These are phyloP conservation scores for Penicillium lagena DNA, from an alignment of 495 filamentous ascomycete species.

Conservation along the genomic window DNA sequence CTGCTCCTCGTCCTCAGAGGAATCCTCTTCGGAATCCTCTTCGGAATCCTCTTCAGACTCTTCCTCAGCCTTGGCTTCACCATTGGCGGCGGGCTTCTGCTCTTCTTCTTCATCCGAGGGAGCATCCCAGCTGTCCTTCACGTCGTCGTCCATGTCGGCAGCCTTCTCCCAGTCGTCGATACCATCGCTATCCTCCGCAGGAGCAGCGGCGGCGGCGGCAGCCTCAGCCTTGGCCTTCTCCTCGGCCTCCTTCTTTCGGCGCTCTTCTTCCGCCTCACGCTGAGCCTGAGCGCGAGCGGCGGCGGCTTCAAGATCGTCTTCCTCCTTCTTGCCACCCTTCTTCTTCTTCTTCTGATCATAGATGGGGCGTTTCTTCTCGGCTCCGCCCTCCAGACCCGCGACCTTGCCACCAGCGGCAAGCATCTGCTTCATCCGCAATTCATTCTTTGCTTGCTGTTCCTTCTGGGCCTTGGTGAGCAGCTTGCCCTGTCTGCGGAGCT, in stretches of 20 bases:
- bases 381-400: slow-evolving; percentile 57
- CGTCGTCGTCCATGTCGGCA: slow-evolving; percentile 66
- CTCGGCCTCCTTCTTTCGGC: slow-evolving; percentile 56
- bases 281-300: slow-evolving; percentile 54
- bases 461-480: slow-evolving; percentile 91
- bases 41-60: slow-evolving; percentile 41
- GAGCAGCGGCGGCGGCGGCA: slow-evolving; percentile 50
- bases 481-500: slow-evolving; percentile 92
- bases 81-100: slow-evolving; percentile 28
- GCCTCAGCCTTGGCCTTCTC: slow-evolving; percentile 59
- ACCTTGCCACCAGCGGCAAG: slow-evolving; percentile 74
- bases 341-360: slow-evolving; percentile 71
- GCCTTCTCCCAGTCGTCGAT: slow-evolving; percentile 87
- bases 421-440: slow-evolving; percentile 91
- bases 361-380: slow-evolving; percentile 69
- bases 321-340: slow-evolving; percentile 65
- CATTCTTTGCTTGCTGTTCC: slow-evolving; percentile 74
- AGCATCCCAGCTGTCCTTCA: slow-evolving; percentile 96
- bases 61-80: slow-evolving; percentile 21
- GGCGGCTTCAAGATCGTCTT: slow-evolving; percentile 64
- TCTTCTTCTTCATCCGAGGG: slow-evolving; percentile 71
- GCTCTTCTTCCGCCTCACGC: slow-evolving; percentile 63
- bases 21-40: slow-evolving; percentile 47
- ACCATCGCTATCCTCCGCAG: slow-evolving; percentile 51
- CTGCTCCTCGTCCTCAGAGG: slow-evolving; percentile 59